Evolutionary conservation across 805 yeast genomes (phyloP).

Genomic region (Metschnikowia sp.): DNA sequence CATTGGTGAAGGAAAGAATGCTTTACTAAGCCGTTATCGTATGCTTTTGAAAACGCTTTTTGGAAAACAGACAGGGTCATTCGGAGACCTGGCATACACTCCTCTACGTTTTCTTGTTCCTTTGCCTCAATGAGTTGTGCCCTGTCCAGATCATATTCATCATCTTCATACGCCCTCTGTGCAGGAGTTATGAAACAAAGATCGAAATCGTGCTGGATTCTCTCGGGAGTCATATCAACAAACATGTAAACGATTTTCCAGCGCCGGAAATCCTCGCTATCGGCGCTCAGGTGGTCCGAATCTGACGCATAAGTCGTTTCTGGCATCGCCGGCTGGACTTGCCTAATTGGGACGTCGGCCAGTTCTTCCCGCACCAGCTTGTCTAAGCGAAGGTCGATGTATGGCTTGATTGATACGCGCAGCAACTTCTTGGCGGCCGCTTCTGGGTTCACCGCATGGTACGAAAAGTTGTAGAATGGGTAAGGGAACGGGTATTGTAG

Average conservation of each 20-base stretch:
- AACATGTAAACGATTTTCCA: constrained; percentile 8
- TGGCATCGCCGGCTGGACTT: background rate
- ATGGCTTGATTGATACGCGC: constrained; percentile 29
- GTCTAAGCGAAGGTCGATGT: constrained; percentile 34
- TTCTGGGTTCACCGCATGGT: constrained; percentile 33
- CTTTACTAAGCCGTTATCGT: constrained; percentile 8
- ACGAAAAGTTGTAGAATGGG: constrained; percentile 44
- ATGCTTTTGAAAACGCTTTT: constrained; percentile 9
- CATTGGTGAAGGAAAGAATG: constrained; percentile 35
- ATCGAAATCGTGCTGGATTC: constrained; percentile 4
- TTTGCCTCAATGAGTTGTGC: constrained; percentile 2
- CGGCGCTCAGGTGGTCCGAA: constrained; percentile 5
- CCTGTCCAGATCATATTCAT: constrained; percentile 7
- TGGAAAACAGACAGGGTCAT: constrained; percentile 13
- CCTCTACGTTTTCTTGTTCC: constrained; percentile 2
- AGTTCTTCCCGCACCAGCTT: constrained; percentile 8
- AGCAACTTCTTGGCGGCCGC: constrained; percentile 25
- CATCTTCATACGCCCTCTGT: constrained; percentile 6
- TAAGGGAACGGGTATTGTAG: constrained; percentile 44
- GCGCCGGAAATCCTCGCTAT: constrained; percentile 5
- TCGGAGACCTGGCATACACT: constrained; percentile 1
- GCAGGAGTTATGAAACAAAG: constrained; percentile 3
- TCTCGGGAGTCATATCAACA: constrained; percentile 8
- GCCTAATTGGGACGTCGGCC: background rate
- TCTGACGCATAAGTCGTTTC: constrained; percentile 2